Evolutionary conservation across 2,329 filamentous ascomycete genomes (phyloP).

Genomic region (Tolypocladium endophyticum): DNA sequence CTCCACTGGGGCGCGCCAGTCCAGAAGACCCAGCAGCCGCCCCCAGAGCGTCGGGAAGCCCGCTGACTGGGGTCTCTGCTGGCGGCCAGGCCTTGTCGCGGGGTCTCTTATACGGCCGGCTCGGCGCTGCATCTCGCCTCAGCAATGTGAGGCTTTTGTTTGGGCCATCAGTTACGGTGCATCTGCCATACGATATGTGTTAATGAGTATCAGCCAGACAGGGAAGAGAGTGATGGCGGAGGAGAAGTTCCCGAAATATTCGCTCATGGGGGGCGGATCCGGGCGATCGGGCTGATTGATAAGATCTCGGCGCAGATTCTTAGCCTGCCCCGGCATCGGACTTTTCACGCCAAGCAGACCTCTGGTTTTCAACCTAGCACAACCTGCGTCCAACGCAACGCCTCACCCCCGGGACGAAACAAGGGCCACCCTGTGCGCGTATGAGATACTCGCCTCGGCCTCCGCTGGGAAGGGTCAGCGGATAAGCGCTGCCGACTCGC

Average conservation of each 20-base stretch:
- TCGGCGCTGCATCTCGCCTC: not conserved
- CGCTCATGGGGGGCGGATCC: not conserved
- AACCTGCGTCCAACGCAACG: not conserved
- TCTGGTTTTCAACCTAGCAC: not conserved
- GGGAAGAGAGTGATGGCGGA: no score
- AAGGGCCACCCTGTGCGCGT: not conserved
- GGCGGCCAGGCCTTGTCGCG: not conserved
- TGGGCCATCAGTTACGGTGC: not conserved
- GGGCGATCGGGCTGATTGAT: slow-evolving; percentile 1
- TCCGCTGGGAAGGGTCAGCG: not conserved
- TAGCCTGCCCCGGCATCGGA: slow-evolving; percentile 4
- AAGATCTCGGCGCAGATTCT: slow-evolving; percentile 1
- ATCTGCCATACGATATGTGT: not conserved
- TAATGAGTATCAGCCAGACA: no score
- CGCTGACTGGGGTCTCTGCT: not conserved
- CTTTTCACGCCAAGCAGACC: not conserved
- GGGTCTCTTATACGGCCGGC: not conserved
- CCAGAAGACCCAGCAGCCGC: not conserved
- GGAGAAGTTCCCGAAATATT: no score
- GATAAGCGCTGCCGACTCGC: not conserved
- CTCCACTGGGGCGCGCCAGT: not conserved
- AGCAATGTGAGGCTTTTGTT: not conserved
- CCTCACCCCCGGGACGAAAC: not conserved
- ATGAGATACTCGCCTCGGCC: not conserved
- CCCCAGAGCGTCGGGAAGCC: not conserved